Percentiles rank a stretch among this genome's conserved stretches.
Evolutionary conservation across 345 rosid species (phyloP).

Genomic region (Hevea brasiliensis): DNA sequence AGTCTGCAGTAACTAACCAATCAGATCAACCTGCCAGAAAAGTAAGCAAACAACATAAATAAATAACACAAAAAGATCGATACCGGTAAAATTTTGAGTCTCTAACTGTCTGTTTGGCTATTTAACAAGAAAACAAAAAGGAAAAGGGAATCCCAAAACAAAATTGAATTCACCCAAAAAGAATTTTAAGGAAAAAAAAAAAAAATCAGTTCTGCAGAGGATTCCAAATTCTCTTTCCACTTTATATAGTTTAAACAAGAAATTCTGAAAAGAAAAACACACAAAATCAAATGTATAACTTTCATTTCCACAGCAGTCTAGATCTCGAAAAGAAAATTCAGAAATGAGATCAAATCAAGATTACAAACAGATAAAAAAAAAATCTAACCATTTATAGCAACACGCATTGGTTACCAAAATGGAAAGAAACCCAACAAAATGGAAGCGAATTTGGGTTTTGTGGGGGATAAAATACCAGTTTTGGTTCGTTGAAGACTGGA

Average conservation of each 20-base stretch:
- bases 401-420: background rate
- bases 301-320: background rate
- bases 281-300: background rate
- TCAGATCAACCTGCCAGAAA: slow-evolving; percentile 24
- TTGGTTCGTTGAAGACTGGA: background rate
- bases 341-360: slow-evolving; percentile 10
- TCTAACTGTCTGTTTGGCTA: background rate
- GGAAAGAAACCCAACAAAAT: background rate
- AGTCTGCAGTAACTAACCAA: background rate
- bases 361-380: background rate
- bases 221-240: slow-evolving; percentile 1
- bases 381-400: background rate
- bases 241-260: background rate
- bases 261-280: background rate
- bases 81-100: background rate
- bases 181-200: no score
- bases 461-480: background rate
- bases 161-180: background rate
- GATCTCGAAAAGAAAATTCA: slow-evolving; percentile 4
- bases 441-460: background rate
- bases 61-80: background rate
- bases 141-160: background rate
- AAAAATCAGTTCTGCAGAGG: background rate
- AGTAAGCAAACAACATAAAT: background rate
- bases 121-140: background rate